Evolutionary conservation across 331 rosid species (phyloP).

Genomic region (Cucumis variabilis): DNA sequence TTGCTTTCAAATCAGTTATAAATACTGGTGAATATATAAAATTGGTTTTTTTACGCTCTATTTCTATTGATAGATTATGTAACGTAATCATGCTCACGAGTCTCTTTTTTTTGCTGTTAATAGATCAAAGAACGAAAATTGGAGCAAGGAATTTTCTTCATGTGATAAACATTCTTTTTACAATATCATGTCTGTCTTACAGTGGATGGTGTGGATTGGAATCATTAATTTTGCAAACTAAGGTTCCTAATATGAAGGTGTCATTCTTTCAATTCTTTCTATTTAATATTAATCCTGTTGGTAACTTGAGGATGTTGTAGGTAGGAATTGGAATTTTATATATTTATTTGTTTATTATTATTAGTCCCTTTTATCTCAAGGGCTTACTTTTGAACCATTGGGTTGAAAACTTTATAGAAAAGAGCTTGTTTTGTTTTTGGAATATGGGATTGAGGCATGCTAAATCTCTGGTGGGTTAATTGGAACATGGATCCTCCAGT

Average conservation of each 20-base stretch:
- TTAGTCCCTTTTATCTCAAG: neutral
- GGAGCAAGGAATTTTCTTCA: constrained; percentile 31
- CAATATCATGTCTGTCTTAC: constrained; percentile 45
- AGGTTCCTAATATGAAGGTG: constrained; percentile 64
- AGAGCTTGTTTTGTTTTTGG: neutral
- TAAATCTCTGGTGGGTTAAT: neutral
- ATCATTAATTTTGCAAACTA: no score
- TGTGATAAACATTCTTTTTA: constrained; percentile 42
- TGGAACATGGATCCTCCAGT: neutral
- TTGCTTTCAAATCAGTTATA: neutral
- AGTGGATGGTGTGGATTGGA: constrained; percentile 47
- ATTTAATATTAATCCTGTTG: neutral
- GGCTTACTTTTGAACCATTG: neutral
- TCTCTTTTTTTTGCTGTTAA: constrained; percentile 32
- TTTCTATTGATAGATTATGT: neutral
- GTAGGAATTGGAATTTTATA: neutral
- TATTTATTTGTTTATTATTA: no score
- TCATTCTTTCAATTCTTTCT: constrained; percentile 31
- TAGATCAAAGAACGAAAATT: constrained; percentile 43
- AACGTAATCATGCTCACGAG: constrained; percentile 20
- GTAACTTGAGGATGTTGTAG: constrained; percentile 3
- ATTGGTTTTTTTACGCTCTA: neutral
- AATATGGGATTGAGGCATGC: neutral
- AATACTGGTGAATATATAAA: neutral
- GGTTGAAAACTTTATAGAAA: neutral